Evolutionary conservation across 176 grass and related monocot species (phyloP), one percentile per base, ranked within the genome.

Genomic region (Echinochloa phyllopogon): DNA sequence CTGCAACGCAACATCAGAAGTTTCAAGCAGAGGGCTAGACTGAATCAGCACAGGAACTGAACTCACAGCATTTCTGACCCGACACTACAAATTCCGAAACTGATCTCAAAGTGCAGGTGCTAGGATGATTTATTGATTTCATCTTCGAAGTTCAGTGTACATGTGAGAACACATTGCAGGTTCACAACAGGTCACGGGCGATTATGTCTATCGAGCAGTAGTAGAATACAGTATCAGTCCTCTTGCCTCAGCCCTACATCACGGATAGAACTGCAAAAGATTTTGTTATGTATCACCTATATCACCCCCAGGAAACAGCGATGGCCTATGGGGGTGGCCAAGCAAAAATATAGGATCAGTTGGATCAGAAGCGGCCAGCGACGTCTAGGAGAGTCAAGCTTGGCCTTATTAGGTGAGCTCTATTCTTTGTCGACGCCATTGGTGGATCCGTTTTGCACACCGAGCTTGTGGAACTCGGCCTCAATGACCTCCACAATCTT

Each of bases 381-480:
- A 57, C 8, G 29, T 49, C 4, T 8, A 29, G n/a, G 6, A 27
- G 43, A 29, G 64, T 64, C 24, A 10, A 4, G 62, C 55, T 66
- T 66, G 66, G 16, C 8, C 45, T 57, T 74, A 62, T 77, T 74
- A 49, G 16, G 5, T 5, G 16, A 6, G 9, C 21, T 38, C 51
- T 68, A 66, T 15, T 74, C 60, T 44, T 82, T 85, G 42, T 20
- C 18, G 5, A 44, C 12, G 4, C 78, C 90, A 74, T 92, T 74
- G 58, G 45, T 2, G 25, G 50, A 74, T 20, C 84, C 79, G 7
- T 93, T 95, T 76, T 91, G 33, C 23, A 72, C 92, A 36, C 69
- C 88, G 2, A 93, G 88, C 65, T 98, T 95, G 67, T 98, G 95
- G 47, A 98, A 92, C 89, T 95, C 91, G 1, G 88, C 75, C 82